Evolutionary conservation across 1,139 yeast species (phyloP).

Genomic region (Geotrichum histeridarum): DNA sequence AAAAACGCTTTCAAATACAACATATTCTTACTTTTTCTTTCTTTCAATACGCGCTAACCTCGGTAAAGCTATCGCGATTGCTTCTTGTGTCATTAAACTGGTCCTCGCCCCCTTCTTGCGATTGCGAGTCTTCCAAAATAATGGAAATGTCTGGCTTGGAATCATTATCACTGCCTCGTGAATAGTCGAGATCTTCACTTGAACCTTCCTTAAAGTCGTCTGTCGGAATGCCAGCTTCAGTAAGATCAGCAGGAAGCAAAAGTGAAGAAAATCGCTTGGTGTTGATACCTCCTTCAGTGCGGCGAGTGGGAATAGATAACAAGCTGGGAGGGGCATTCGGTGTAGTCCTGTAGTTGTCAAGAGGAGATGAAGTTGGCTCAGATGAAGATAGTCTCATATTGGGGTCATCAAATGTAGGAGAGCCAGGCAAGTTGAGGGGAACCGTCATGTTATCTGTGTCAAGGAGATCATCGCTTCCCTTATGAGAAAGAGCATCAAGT

Average conservation of each 20-base stretch:
- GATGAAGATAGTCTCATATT: conserved; percentile 5
- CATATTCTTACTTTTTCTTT: background rate
- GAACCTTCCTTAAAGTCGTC: background rate
- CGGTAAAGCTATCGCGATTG: conserved; percentile 31
- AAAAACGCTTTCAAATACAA: background rate
- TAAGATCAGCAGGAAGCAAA: conserved; percentile 15
- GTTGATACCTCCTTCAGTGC: background rate
- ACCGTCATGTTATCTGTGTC: conserved; percentile 13
- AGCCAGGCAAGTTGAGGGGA: conserved; percentile 7
- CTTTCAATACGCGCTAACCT: conserved; percentile 31
- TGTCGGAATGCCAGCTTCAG: conserved; percentile 17
- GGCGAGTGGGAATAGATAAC: conserved; percentile 4
- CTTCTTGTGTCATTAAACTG: conserved; percentile 16
- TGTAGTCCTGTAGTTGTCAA: background rate
- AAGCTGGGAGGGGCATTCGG: background rate
- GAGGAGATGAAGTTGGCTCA: conserved; percentile 2
- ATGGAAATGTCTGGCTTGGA: conserved; percentile 1
- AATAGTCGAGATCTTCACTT: background rate
- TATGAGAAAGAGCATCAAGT: conserved; percentile 7
- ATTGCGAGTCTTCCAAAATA: conserved; percentile 4
- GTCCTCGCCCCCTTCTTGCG: conserved; percentile 2
- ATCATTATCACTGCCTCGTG: background rate
- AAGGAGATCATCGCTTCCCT: conserved; percentile 1
- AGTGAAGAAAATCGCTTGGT: conserved; percentile 18
- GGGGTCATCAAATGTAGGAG: conserved; percentile 1